These are phyloP conservation scores for Aspergillus sergii DNA, from an alignment of 2,329 filamentous ascomycete species.

Conservation along the genomic window DNA sequence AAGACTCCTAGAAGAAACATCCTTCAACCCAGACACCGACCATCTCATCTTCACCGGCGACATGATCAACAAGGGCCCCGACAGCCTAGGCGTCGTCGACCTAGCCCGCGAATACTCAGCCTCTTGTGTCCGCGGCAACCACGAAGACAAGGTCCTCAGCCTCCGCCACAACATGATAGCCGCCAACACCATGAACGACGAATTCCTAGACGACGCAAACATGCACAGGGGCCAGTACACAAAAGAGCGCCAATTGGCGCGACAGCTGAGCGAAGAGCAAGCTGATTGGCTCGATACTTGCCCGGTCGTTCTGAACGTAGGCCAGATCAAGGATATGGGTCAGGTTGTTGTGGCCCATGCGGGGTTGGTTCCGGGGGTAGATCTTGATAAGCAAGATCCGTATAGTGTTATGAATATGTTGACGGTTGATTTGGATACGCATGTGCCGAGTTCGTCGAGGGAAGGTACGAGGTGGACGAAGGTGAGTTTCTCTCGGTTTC, in stretches of 20 bases:
- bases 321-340: conserved; percentile 61
- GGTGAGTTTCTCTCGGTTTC: conserved; percentile 29
- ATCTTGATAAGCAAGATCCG: conserved; percentile 72
- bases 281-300: conserved; percentile 69
- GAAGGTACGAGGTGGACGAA: conserved; percentile 69
- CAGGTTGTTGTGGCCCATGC: conserved; percentile 79
- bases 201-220: conserved; percentile 31
- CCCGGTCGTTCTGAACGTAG: conserved; percentile 77
- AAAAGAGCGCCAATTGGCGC: conserved; percentile 56
- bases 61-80: conserved; percentile 82
- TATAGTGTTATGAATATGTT: conserved; percentile 92
- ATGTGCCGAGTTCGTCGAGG: conserved; percentile 56
- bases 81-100: conserved; percentile 76
- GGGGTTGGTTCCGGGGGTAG: conserved; percentile 76
- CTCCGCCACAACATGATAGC: conserved; percentile 55
- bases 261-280: conserved; percentile 61
- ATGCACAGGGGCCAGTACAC: conserved; percentile 25
- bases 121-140: conserved; percentile 85
- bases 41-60: conserved; percentile 78
- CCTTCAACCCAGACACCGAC: conserved; percentile 65
- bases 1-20: conserved; percentile 66
- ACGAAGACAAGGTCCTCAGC: conserved; percentile 84
- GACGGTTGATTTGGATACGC: conserved; percentile 67
- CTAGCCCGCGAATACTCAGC: conserved; percentile 73
- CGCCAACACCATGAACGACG: conserved; percentile 20